These are phyloP conservation scores for Orbilia oligospora DNA, from an alignment of 2,329 filamentous ascomycete genomes.

Conservation along the genomic window DNA sequence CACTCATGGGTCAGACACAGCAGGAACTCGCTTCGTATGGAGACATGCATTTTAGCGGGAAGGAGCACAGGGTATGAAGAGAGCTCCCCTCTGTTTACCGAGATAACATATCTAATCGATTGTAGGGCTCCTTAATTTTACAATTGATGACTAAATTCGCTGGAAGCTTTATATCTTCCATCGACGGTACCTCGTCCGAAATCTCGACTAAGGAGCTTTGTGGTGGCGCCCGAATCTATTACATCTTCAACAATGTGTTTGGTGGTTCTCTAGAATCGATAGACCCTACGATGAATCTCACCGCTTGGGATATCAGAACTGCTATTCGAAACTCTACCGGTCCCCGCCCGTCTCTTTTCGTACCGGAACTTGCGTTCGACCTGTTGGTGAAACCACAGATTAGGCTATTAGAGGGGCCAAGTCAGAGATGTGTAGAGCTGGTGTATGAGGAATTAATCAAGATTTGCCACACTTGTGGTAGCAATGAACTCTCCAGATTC, in stretches of 20 bases:
- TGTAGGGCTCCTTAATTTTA: slow-evolving; percentile 84
- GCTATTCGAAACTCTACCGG: slow-evolving; percentile 98
- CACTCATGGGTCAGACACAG: slow-evolving; percentile 99
- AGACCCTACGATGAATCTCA: slow-evolving; percentile 94
- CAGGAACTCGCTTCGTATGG: slow-evolving; percentile 98
- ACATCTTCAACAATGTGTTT: slow-evolving; percentile 99
- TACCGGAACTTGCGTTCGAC: slow-evolving; percentile 97
- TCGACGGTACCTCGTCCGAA: slow-evolving; percentile 97
- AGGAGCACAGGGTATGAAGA: slow-evolving; percentile 80
- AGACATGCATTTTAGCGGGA: slow-evolving; percentile 96
- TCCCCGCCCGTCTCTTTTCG: slow-evolving; percentile 93
- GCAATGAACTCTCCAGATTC: slow-evolving; percentile 90
- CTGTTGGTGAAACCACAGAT: slow-evolving; percentile 98
- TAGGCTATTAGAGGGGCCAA: slow-evolving; percentile 93
- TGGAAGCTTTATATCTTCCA: slow-evolving; percentile 97
- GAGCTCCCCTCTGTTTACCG: background rate
- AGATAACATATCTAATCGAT: slow-evolving; percentile 45
- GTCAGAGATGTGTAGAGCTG: slow-evolving; percentile 95
- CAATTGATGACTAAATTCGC: slow-evolving; percentile 99
- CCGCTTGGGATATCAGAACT: slow-evolving; percentile 93
- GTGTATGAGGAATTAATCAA: slow-evolving; percentile 99
- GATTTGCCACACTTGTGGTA: slow-evolving; percentile 98
- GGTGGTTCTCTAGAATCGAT: slow-evolving; percentile 96
- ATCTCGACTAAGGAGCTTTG: slow-evolving; percentile 99
- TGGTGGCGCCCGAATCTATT: slow-evolving; percentile 94